Base-by-base conservation (phyloP, 1,139 yeast genomes). In the Taphrina deformans region DNA sequence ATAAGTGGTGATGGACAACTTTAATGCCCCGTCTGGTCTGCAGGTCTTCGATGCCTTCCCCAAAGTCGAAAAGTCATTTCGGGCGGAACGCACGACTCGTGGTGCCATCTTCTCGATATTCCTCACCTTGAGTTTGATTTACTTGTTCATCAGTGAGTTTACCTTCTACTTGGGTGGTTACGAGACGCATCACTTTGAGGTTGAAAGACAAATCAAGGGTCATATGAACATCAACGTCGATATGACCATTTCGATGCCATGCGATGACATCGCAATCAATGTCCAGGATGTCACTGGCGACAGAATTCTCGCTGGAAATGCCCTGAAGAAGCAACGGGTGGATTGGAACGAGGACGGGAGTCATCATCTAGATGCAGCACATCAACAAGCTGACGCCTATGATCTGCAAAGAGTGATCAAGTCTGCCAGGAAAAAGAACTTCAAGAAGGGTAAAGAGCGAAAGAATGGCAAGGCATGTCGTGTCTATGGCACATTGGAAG, bases 111-210 rank as follows among this genome's bases (percentile, higher is more conserved):
- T 84, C 64, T 83, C 67, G 1, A 27, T 65, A 23, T 23, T 59
- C 38, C 61, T 61, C 51, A 26, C 45, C 23, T 16, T 65, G 23
- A 38, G 52, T 27, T 26, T 87, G 27, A 72, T 90, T 16, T 83
- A 90, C 72, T 78, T 92, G 52, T 75, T 89, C 14, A 91, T 96
- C 90, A 83, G 89, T n/a, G 96, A 91, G 74, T 77, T 91, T 55
- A 96, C 97, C 7, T 88, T 89, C 7, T 89, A 81, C 74, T 79
- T 92, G 67, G 96, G 96, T 51, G 98, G 97, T 2, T 83, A 82
- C 69, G 84, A 88, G 18, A 91, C 86, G 71, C 89, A 87, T 70
- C 89, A 87, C 71, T 93, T 89, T 74, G 78, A 81, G 0, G 95
- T 93, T 3, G 83, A 83, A 65, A 69, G 69, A n/a, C 68, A 68